These are phyloP conservation scores for Pestalotiopsis sp. DNA, from an alignment of 2,329 filamentous ascomycete genomes.

Conservation along the genomic window DNA sequence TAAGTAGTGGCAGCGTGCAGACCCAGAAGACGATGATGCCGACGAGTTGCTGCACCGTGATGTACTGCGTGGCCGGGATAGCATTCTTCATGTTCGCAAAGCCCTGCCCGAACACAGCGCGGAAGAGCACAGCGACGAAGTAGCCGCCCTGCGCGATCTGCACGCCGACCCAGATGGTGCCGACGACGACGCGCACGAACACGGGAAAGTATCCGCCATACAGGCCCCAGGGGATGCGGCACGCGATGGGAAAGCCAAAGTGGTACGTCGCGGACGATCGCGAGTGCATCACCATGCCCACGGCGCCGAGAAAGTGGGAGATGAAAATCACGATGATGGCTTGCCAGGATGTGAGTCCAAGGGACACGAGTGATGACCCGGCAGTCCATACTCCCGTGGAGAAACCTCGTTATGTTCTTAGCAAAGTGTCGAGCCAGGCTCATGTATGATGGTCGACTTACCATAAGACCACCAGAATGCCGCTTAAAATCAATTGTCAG, in stretches of 20 bases:
- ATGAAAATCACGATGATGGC: conserved; percentile 14
- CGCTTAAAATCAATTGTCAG: background rate
- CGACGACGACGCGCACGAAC: conserved; percentile 11
- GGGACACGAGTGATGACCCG: conserved; percentile 16
- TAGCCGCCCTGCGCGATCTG: conserved; percentile 13
- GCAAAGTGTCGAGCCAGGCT: background rate
- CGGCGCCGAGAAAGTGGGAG: conserved; percentile 11
- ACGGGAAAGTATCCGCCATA: conserved; percentile 13
- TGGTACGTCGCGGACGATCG: conserved; percentile 13
- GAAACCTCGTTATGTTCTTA: conserved; percentile 2
- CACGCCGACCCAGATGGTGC: conserved; percentile 14
- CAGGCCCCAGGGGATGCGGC: conserved; percentile 14
- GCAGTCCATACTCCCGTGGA: conserved; percentile 14
- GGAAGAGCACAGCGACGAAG: conserved; percentile 13
- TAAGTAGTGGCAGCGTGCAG: conserved; percentile 25
- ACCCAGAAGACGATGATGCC: conserved; percentile 12
- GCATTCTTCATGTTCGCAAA: conserved; percentile 13
- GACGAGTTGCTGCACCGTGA: conserved; percentile 10
- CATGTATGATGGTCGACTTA: background rate
- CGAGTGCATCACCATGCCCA: conserved; percentile 14
- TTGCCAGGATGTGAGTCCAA: conserved; percentile 15
- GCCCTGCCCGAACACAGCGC: conserved; percentile 12
- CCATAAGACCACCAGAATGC: conserved; percentile 6
- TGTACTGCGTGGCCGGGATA: conserved; percentile 13
- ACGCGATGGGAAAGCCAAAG: conserved; percentile 14